phyloP scores from a whole-genome alignment of 1,284 basidiomycete genomes.

The Cerrena zonata region DNA sequence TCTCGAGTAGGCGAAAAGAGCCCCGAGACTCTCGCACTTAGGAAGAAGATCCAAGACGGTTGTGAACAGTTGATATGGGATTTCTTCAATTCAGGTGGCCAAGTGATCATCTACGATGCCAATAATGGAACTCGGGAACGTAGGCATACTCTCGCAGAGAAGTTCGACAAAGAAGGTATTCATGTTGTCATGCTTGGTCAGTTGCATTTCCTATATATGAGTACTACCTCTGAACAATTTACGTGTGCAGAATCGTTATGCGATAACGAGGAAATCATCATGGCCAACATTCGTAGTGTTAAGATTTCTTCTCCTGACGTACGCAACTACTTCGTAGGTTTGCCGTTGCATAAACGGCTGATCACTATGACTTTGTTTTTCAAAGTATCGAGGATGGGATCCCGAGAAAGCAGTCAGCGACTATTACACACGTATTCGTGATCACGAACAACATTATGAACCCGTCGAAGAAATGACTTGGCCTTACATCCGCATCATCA shows the following conservation, averaged over 20 bases:
- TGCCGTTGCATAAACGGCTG: slow-evolving; percentile 5
- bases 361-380: slow-evolving; percentile 3
- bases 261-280: slow-evolving; percentile 87
- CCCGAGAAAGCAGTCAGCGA: slow-evolving; percentile 87
- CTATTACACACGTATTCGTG: slow-evolving; percentile 84
- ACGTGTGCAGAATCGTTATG: slow-evolving; percentile 70
- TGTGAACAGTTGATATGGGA: slow-evolving; percentile 87
- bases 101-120: slow-evolving; percentile 99
- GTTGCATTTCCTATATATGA: slow-evolving; percentile 24
- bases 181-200: slow-evolving; percentile 91
- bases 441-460: slow-evolving; percentile 86
- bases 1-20: slow-evolving; percentile 58
- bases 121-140: slow-evolving; percentile 81
- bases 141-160: slow-evolving; percentile 72
- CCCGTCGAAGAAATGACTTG: slow-evolving; percentile 79
- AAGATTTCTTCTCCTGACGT: slow-evolving; percentile 98
- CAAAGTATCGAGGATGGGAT: slow-evolving; percentile 87
- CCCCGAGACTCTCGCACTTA: slow-evolving; percentile 71
- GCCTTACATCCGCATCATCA: slow-evolving; percentile 94
- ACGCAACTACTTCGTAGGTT: slow-evolving; percentile 27
- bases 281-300: slow-evolving; percentile 90
- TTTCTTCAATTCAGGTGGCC: slow-evolving; percentile 83
- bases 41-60: slow-evolving; percentile 69
- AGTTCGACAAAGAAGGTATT: slow-evolving; percentile 77
- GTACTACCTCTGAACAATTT: too few species aligned